Base-by-base conservation (phyloP, 2,329 filamentous ascomycete species). In the Sporothrix protearum region DNA sequence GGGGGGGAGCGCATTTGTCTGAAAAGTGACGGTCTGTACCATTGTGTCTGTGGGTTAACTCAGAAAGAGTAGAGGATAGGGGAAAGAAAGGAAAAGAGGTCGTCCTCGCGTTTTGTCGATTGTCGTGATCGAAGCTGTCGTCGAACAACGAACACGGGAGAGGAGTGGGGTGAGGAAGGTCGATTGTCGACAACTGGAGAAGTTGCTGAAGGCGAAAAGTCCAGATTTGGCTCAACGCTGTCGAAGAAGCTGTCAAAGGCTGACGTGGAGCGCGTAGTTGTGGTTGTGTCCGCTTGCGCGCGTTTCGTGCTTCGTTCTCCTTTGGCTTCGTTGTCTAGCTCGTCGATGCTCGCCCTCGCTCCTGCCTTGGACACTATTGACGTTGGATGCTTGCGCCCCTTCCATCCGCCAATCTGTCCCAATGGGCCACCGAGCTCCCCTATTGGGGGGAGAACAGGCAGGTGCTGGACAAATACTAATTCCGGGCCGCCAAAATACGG, bases 391-490 rank as follows among this genome's bases (percentile, higher is more conserved):
- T 47, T 71, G 61, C 51, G 36, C 69, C 59, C 64, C 49, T 42
- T 36, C 68, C 30, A 53, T 55, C 49, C 61, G 61, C 64, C 64
- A 67, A 71, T 71, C 66, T 71, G 70, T 69, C 70, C 70, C 70
- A 63, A 69, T 68, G 64, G 61, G 28, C 51, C 49, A 47, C 63
- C 30, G 22, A 47, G 47, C 30, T 63, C 55, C 69, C 25, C 42
- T 71, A 53, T 55, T 57, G 36, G 30, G 10, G 10, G 22, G 30
- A 14, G n/a, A n/a, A 10, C 33, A 28, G 16, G n/a, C 28, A 28
- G 22, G 28, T 22, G 42, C 16, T 16, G 28, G 73, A 72, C 70
- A 72, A 74, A 73, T 59, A 73, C 69, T 72, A 72, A 71, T 64
- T 74, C 72, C 72, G 72, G 61, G 16, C 28, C 68, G 57, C 22